These are phyloP conservation scores for Phaeosphaeriaceae sp. DNA, from an alignment of 2,329 filamentous ascomycete genomes.

Conservation along the genomic window DNA sequence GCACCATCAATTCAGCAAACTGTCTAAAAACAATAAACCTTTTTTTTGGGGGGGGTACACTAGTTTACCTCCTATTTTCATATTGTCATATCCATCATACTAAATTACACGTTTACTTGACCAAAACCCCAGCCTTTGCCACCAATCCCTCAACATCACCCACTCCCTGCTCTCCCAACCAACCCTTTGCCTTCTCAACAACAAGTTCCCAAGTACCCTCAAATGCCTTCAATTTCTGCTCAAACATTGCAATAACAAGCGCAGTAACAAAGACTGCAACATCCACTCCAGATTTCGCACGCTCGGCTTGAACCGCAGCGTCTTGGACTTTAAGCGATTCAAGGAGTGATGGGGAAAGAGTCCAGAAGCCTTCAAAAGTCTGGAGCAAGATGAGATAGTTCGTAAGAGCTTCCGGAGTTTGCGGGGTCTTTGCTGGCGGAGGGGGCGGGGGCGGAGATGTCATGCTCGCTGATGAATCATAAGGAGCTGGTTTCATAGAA, in stretches of 20 bases:
- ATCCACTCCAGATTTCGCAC: conserved; percentile 10
- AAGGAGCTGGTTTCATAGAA: neutral
- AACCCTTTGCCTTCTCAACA: conserved; percentile 64
- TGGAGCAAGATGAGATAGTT: conserved; percentile 61
- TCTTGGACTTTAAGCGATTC: conserved; percentile 16
- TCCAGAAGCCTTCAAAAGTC: conserved; percentile 63
- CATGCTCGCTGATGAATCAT: too few species aligned
- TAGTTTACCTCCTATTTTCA: too few species aligned
- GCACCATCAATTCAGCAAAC: too few species aligned
- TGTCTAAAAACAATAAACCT: too few species aligned
- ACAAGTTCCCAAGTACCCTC: conserved; percentile 69
- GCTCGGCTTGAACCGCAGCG: neutral
- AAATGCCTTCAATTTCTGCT: conserved; percentile 52
- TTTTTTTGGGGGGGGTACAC: too few species aligned
- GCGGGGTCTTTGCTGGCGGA: conserved; percentile 2
- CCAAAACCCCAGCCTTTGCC: conserved; percentile 1
- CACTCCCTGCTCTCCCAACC: conserved; percentile 21
- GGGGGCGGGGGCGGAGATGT: too few species aligned
- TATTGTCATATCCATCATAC: too few species aligned
- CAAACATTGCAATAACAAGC: conserved; percentile 58
- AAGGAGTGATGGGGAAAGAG: conserved; percentile 38
- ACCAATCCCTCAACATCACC: conserved; percentile 5
- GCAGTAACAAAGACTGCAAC: conserved; percentile 42
- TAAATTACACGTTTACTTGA: neutral
- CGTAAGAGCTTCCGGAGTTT: conserved; percentile 36